Conservation (phyloP, 768 basidiomycete genomes). For the Leccinum incarnatum region DNA sequence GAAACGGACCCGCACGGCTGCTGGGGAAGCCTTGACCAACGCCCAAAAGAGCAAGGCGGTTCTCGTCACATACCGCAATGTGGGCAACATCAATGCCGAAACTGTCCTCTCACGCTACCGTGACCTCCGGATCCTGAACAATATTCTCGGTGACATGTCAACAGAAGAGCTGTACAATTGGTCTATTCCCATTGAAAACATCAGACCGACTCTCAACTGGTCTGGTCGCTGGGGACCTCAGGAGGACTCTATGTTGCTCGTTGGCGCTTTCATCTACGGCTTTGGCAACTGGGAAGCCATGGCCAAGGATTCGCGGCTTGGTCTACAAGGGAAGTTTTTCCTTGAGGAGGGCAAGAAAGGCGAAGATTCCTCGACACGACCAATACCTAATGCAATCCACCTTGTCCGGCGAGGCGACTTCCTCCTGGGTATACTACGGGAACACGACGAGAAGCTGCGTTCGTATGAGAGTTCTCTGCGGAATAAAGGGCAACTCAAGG, state of each 20-base stretch:
- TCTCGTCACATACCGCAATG: conserved; percentile 84
- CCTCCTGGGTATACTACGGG: conserved; percentile 76
- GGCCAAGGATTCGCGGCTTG: conserved; percentile 80
- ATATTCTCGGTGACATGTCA: conserved; percentile 64
- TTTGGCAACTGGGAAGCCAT: conserved; percentile 98
- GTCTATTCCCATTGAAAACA: conserved; percentile 87
- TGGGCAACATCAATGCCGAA: conserved; percentile 95
- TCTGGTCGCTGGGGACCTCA: conserved; percentile 90
- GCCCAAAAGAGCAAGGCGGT: conserved; percentile 98
- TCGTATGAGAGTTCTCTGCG: conserved; percentile 81
- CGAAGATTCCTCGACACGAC: conserved; percentile 77
- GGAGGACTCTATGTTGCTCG: conserved; percentile 92
- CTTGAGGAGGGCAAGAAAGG: conserved; percentile 96
- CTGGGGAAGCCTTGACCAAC: conserved; percentile 86
- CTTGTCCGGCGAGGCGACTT: conserved; percentile 97
- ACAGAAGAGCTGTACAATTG: conserved; percentile 74
- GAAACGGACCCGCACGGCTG: conserved; percentile 69
- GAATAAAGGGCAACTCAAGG: conserved; percentile 65
- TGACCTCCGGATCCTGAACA: conserved; percentile 85
- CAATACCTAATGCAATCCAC: conserved; percentile 97
- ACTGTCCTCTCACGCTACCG: conserved; percentile 88
- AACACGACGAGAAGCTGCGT: conserved; percentile 88
- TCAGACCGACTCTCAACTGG: conserved; percentile 95
- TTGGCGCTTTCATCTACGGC: conserved; percentile 90
- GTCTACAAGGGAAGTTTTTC: conserved; percentile 92